Conservation (phyloP, 2,329 filamentous ascomycete genomes). For the Emmonsiellopsis sp. region DNA sequence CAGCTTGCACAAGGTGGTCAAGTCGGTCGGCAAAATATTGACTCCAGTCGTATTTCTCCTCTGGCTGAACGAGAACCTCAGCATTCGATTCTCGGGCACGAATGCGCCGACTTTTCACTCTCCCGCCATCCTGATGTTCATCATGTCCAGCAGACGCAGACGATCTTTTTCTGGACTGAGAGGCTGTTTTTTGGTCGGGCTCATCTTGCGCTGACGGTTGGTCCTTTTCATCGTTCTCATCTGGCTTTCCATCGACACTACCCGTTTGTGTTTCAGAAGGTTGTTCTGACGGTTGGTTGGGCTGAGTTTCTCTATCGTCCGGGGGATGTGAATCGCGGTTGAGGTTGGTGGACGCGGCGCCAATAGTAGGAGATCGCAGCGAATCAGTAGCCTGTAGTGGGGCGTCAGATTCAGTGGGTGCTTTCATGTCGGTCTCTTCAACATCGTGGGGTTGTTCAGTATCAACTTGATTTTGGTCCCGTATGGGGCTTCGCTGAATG, state of each 20-base stretch:
- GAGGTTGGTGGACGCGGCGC: background rate
- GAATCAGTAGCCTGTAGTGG: background rate
- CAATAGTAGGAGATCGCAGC: background rate
- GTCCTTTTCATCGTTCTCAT: conserved; percentile 11
- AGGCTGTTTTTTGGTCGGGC: conserved; percentile 23
- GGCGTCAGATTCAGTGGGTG: background rate
- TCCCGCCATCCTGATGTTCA: conserved; percentile 47
- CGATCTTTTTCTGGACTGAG: conserved; percentile 46
- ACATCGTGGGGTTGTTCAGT: background rate
- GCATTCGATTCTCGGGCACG: conserved; percentile 49
- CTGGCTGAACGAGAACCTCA: conserved; percentile 35
- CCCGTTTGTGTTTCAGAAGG: background rate
- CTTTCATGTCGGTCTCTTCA: background rate
- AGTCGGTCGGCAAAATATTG: conserved; percentile 48
- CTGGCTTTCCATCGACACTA: background rate
- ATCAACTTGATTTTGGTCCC: background rate
- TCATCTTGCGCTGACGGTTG: conserved; percentile 17
- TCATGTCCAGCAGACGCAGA: conserved; percentile 50
- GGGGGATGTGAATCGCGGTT: background rate
- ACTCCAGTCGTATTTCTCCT: conserved; percentile 39
- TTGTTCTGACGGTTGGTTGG: background rate
- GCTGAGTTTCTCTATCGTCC: background rate
- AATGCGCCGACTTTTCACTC: conserved; percentile 51
- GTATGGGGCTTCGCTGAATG: conserved; percentile 1
- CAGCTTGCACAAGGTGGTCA: conserved; percentile 43